Base-by-base conservation (phyloP, 306 rosid species). In the Alnus glutinosa region DNA sequence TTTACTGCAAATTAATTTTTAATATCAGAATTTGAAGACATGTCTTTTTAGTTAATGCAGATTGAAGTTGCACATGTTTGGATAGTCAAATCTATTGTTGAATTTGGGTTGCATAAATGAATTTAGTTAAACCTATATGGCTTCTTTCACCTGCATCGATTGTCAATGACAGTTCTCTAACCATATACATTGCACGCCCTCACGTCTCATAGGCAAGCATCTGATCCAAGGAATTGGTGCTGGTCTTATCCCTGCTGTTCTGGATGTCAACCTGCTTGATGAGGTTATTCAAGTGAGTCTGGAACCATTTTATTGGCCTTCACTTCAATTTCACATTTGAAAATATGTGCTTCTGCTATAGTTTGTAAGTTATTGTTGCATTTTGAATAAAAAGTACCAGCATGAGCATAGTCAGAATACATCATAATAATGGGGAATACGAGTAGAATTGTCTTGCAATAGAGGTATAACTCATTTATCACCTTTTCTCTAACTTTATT, bases 151-250 rank as follows among this genome's bases (percentile, higher is more conserved):
- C 19, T 70, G n/a, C n/a, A n/a, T 46, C 34, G 14, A 50, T 51
- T 14, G 12, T 13, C 18, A 48, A 48, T 47, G 36, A 55, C 28
- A 15, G 71, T 67, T 75, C 59, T 63, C 76, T 76, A 75, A 83
- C 71, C 39, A 18, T 36, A 11, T 71, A 18, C 71, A 6, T 79
- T 75, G 5, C 12, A 42, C 73, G 57, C 80, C 58, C 54, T 9
- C 42, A 51, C 63, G 46, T 71, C 19, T 83, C 75, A 55, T 48
- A 92, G 98, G 97, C 48, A 86, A 82, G 83, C 97, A 94, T 79
- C 78, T 82, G 72, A 94, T 94, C 75, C 94, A 87, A 86, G 98
- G 98, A 78, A 75, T 94, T 50, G 98, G 98, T 59, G 86, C 90
- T 59, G 97, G 97, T 47, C 1, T 92, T 10, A 68, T 92, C 58